A percentile compares a stretch with the other conserved stretches of the same genome.
These are phyloP conservation scores for Hanseniaspora singularis DNA, from an alignment of 805 yeast genomes.

Conservation along the genomic window DNA sequence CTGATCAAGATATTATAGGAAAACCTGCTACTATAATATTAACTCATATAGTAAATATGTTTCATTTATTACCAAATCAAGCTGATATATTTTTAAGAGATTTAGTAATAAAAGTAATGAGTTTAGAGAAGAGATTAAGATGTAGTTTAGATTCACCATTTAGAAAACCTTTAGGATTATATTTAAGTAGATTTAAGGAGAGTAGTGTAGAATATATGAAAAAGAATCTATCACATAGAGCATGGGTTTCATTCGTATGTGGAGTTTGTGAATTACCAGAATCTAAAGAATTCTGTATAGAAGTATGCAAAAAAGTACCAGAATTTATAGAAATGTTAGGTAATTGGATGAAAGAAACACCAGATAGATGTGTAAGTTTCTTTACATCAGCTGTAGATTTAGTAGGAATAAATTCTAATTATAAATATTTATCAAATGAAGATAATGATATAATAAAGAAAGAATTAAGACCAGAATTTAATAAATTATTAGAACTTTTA, in stretches of 20 bases:
- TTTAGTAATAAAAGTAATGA: slow-evolving; percentile 59
- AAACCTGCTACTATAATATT: slow-evolving; percentile 78
- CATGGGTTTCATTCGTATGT: slow-evolving; percentile 37
- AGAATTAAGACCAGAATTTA: too few relatives aligned
- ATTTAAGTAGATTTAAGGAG: slow-evolving; percentile 66
- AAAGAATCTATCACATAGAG: slow-evolving; percentile 50
- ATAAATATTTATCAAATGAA: too few relatives aligned
- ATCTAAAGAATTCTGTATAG: slow-evolving; percentile 39
- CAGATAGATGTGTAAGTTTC: slow-evolving; percentile 29
- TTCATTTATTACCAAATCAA: slow-evolving; percentile 81
- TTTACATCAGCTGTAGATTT: slow-evolving; percentile 66
- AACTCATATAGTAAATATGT: slow-evolving; percentile 78
- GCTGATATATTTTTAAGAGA: slow-evolving; percentile 89
- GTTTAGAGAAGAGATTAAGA: slow-evolving; percentile 69
- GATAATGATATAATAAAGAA: slow-evolving; percentile 32
- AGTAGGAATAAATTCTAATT: too few relatives aligned
- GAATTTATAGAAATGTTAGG: slow-evolving; percentile 37
- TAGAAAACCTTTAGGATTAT: slow-evolving; percentile 79
- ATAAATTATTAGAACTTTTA: too few relatives aligned
- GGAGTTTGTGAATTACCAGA: slow-evolving; percentile 26
- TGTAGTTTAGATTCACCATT: slow-evolving; percentile 82
- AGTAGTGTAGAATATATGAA: slow-evolving; percentile 62
- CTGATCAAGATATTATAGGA: slow-evolving; percentile 67
- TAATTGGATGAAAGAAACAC: slow-evolving; percentile 33
- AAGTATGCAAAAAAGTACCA: slow-evolving; percentile 42